phyloP scores from a whole-genome alignment of 1,139 yeast genomes.

The Yamadazyma epiphylla region DNA sequence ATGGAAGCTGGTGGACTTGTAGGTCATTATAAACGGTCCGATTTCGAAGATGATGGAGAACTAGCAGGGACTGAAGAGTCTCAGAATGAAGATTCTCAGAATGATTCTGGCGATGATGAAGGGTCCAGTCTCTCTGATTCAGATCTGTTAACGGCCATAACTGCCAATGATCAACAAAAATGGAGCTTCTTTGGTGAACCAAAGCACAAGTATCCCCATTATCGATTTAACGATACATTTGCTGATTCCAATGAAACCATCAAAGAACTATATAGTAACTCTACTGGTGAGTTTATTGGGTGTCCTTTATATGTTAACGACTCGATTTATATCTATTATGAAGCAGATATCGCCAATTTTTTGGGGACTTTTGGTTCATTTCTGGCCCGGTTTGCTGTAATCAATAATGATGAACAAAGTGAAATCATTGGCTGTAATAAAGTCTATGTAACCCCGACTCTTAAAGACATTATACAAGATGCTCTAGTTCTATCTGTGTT shows the following conservation, averaged over 20 bases:
- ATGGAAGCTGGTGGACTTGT: slow-evolving; percentile 2
- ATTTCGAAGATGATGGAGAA: not conserved
- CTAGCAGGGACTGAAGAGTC: too few relatives aligned
- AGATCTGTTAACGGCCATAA: too few relatives aligned
- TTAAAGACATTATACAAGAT: slow-evolving; percentile 25
- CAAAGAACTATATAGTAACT: slow-evolving; percentile 20
- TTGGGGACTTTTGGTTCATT: slow-evolving; percentile 42
- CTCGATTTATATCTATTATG: slow-evolving; percentile 35
- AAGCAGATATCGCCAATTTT: slow-evolving; percentile 31
- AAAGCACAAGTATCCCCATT: not conserved
- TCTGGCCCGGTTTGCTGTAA: slow-evolving; percentile 32
- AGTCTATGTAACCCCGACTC: slow-evolving; percentile 49
- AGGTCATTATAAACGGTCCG: not conserved
- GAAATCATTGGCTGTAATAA: slow-evolving; percentile 44
- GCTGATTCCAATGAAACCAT: slow-evolving; percentile 16
- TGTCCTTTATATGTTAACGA: slow-evolving; percentile 45
- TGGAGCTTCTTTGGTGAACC: not conserved
- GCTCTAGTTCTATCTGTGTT: slow-evolving; percentile 40
- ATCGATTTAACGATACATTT: slow-evolving; percentile 2
- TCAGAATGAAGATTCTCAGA: not conserved
- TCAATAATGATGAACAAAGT: slow-evolving; percentile 33
- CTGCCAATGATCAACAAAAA: too few relatives aligned
- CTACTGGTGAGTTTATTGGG: slow-evolving; percentile 24
- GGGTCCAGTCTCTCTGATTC: not conserved
- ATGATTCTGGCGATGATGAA: not conserved